Base-by-base conservation (phyloP, 352 stramenopile genomes). In the Globisporangium nagaii region DNA sequence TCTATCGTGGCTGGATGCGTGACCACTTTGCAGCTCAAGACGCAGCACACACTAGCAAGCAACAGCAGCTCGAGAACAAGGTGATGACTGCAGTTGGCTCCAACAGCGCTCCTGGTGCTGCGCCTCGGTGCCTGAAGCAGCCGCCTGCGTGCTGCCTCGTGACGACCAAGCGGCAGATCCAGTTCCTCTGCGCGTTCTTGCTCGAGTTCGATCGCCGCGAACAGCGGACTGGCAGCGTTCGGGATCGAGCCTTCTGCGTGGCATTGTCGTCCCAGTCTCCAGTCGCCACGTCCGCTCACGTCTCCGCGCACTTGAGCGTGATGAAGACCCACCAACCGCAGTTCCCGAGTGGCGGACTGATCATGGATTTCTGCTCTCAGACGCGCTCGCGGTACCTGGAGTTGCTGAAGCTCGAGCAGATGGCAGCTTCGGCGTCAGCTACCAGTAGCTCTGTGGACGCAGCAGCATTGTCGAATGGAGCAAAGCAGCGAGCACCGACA, bases 101-200 rank as follows among this genome's bases (percentile, higher is more conserved):
- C 22, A 28, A 4, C 13, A 40, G 17, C 15, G 53, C 30, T 34
- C 20, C 12, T 47, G 13, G n/a, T 27, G 4, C 12, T 17, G 13
- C 12, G 30, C 35, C 4, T 36, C 47, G 48, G 9, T 63, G 56
- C 10, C 19, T 44, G 22, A 58, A 40, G 15, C 40, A 49, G 39
- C 45, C 15, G 1, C 3, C 15, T 2, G 22, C 43, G 22, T 72
- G 67, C 32, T 13, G 9, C 2, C 24, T 75, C 19, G 40, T 75
- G 5, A 54, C 53, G 0, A 70, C 27, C 11, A 72, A 78, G 48
- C 66, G 66, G 2, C 65, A 78, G 1, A 47, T 78, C 32, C 66
- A 72, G 48, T 73, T 73, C 42, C 42, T 78, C 3, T 72, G 62
- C 48, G 59, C 64, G 41, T 79, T 73, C 53, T 34, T 75, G 8